Evolutionary conservation across 1,139 yeast species (phyloP), one percentile per base, ranked within the genome.

Genomic region (Insectozyma bohioensis): DNA sequence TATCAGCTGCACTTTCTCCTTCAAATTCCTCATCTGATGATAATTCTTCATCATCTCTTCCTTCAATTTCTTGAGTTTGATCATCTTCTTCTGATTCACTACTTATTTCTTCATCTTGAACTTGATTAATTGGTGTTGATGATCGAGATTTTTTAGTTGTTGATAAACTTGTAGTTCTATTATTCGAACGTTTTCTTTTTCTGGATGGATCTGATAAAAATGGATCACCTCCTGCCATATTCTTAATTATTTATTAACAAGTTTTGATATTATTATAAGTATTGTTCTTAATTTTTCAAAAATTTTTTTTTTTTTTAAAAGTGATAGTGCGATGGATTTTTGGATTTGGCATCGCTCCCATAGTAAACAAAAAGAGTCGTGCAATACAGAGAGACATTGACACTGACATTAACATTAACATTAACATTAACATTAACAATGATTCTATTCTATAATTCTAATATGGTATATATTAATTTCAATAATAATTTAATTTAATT

Each of bases 1-100:
- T 90, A 51, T 92, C 98, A 1, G 96, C 95, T 13, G 90, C 95
- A 33, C 78, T 79, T 57, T 92, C 98, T 18, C 70, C 72, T 16
- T 67, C 78, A 46, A 79, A 78, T 47, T 81, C 92, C 47, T 80
- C 88, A 31, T 80, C 90, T 6, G 83, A 77, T 10, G 75, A 78
- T 24, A 64, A 41, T 33, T 67, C 68, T 26, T 67, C 75, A 26
- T 64, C 75, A 10, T 49, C 51, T 11, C 45, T 36, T 12, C 42
- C 58, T n/a, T 40, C 49, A 7, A 58, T 64, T 5, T 36, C 36
- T 12, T 27, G 41, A 16, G 22, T 29, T 12, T 22, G 24, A 10
- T 10, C 25, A n/a, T 48, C 63, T 5, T 56, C 68, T 12, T 48
- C 42, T 8, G 39, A 46, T 53, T 47, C 62, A 27, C 62, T 62